Base-by-base conservation (phyloP, 164 flowering plant genomes). In the Chimonanthus salicifolius region DNA sequence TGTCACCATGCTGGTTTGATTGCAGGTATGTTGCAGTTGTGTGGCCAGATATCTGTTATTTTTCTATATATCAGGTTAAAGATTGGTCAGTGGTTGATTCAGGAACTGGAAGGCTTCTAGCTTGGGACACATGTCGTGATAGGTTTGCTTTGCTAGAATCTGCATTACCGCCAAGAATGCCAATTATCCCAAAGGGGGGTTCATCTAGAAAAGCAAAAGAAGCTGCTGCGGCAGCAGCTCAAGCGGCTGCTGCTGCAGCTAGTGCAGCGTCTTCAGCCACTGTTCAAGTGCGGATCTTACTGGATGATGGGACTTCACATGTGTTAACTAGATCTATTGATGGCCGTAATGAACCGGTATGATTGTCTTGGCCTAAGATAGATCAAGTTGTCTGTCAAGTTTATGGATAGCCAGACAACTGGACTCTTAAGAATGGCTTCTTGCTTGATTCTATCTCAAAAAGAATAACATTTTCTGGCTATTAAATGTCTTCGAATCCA, bases 61-160 rank as follows among this genome's bases (percentile, higher is more conserved):
- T 95, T 82, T 87, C 97, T 7, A 79, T 95, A 54, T 95, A 95
- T 85, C 94, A 93, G 85, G 97, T 92, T 54, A 83, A 86, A 82
- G 98, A 95, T 71, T 95, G 99, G 99, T 88, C 99, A 15, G 83
- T 95, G 67, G 99, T 93, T 77, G 98, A 95, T 83, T 92, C 98
- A 58, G 99, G 99, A 68, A 92, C 90, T 76, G 99, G 97, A 67
- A 88, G 97, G 82, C 97, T 90, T 78, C 86, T 95, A 75, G 98
- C 98, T 64, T 95, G 99, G 99, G 99, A 95, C 82, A 86, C 94
- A 62, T 95, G 99, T 80, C 83, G 95, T 72, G 99, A 95, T 70
- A 87, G 97, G 79, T 95, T 87, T 90, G 96, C 99, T 60, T 80
- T 95, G 81, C 80, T 95, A 80, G 99, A 93, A 77, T 89, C 98